Evolutionary conservation across 129 eudicot genomes (phyloP).

Genomic region (Oenanthe sinensis): DNA sequence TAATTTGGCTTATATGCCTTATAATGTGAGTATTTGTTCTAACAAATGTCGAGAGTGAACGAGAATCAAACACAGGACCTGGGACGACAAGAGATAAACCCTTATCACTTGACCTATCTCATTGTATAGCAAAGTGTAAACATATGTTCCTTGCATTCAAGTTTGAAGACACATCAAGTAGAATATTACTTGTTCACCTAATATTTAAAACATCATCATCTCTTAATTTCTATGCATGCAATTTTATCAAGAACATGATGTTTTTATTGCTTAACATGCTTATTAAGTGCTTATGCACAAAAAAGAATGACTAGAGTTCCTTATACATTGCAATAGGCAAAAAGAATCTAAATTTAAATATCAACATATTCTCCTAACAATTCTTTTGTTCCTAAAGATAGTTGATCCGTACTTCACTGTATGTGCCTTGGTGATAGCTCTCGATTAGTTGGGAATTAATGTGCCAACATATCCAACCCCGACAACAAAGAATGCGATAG

Average conservation of each 20-base stretch:
- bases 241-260: background rate
- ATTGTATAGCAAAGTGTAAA: background rate
- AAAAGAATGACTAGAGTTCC: background rate
- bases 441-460: conserved; percentile 33
- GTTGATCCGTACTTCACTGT: background rate
- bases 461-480: conserved; percentile 70
- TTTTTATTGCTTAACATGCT: background rate
- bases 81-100: too few species aligned
- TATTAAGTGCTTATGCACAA: conserved; percentile 3
- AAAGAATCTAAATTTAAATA: background rate
- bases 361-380: background rate
- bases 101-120: too few species aligned
- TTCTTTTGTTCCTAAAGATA: background rate
- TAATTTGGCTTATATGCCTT: too few species aligned
- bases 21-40: too few species aligned
- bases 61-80: too few species aligned
- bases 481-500: conserved; percentile 54
- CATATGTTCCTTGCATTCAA: background rate
- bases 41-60: too few species aligned
- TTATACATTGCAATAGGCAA: background rate
- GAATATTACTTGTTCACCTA: background rate
- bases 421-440: background rate
- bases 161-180: background rate
- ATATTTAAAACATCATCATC: background rate
- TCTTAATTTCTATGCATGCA: background rate